A percentile compares a stretch with the other conserved stretches of the same genome.
Conservation (phyloP, 495 filamentous ascomycete genomes). For the Penicillium malachiteum region DNA sequence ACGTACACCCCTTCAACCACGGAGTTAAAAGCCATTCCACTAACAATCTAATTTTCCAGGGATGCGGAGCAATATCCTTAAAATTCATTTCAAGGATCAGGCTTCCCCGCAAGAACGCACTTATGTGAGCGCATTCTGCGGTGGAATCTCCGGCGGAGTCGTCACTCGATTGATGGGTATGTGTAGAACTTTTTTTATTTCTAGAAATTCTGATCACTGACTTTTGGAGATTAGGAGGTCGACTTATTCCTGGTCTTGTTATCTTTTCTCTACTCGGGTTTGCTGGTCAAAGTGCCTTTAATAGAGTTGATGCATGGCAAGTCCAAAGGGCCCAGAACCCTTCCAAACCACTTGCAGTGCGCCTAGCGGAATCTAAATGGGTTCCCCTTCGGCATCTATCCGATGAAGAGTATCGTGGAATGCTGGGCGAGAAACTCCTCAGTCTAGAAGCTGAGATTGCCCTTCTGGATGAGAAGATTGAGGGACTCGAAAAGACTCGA, state of each 20-base stretch:
- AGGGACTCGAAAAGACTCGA: constrained; percentile 39
- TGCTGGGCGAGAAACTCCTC: constrained; percentile 75
- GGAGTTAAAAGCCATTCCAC: background rate
- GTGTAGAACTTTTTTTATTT: background rate
- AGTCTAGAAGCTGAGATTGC: constrained; percentile 82
- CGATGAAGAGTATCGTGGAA: constrained; percentile 74
- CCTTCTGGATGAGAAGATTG: constrained; percentile 80
- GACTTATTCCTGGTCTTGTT: constrained; percentile 57
- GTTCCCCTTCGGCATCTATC: constrained; percentile 75
- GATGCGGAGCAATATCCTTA: constrained; percentile 42
- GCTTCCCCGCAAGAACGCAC: constrained; percentile 52
- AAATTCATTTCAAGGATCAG: constrained; percentile 47
- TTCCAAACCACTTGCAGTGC: constrained; percentile 44
- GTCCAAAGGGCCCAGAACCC: constrained; percentile 34
- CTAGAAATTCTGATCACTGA: constrained; percentile 5
- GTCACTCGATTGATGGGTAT: constrained; percentile 64
- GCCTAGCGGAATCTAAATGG: constrained; percentile 67
- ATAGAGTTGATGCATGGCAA: constrained; percentile 51
- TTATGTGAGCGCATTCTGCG: constrained; percentile 65
- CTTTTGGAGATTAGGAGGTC: constrained; percentile 33
- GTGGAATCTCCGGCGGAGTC: constrained; percentile 64
- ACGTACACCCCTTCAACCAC: constrained; percentile 17
- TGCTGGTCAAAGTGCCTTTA: constrained; percentile 58
- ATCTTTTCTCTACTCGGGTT: constrained; percentile 65
- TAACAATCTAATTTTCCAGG: constrained; percentile 23